phyloP scores from a whole-genome alignment of 345 rosid genomes.

The Camelina sativa region DNA sequence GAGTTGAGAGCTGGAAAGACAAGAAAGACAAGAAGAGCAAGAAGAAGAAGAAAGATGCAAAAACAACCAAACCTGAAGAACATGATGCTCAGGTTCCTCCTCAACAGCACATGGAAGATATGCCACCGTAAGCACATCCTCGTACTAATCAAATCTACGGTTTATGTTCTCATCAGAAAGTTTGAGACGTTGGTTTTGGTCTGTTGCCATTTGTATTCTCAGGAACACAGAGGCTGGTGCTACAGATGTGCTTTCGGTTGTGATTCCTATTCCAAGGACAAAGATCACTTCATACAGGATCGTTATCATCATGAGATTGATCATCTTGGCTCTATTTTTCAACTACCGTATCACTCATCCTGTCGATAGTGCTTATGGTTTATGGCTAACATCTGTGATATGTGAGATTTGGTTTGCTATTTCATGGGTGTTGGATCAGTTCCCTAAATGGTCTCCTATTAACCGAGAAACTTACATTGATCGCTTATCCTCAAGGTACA shows the following conservation, averaged over 20 bases:
- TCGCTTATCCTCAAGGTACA: slow-evolving; percentile 78
- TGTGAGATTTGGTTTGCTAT: slow-evolving; percentile 99
- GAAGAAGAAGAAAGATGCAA: slow-evolving; percentile 52
- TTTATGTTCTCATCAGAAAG: background rate
- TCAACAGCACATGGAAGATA: slow-evolving; percentile 90
- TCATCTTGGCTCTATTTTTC: slow-evolving; percentile 91
- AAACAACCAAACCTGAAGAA: slow-evolving; percentile 43
- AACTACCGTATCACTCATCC: slow-evolving; percentile 90
- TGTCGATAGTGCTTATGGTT: slow-evolving; percentile 79
- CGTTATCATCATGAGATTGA: slow-evolving; percentile 73
- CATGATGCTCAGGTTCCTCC: slow-evolving; percentile 68
- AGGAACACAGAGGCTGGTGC: slow-evolving; percentile 63
- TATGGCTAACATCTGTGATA: slow-evolving; percentile 96
- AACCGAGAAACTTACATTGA: slow-evolving; percentile 71
- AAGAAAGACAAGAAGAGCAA: slow-evolving; percentile 89
- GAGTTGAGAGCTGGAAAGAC: slow-evolving; percentile 97
- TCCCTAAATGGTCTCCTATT: slow-evolving; percentile 95
- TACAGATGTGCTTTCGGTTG: slow-evolving; percentile 65
- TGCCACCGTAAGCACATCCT: slow-evolving; percentile 52
- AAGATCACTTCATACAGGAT: slow-evolving; percentile 79
- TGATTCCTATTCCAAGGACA: slow-evolving; percentile 66
- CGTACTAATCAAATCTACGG: background rate
- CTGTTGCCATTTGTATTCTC: slow-evolving; percentile 30
- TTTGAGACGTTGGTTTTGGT: background rate
- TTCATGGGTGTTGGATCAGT: slow-evolving; percentile 99